These are phyloP conservation scores for Hymenoscyphus albidus DNA, from an alignment of 2,329 filamentous ascomycete genomes.

Conservation along the genomic window DNA sequence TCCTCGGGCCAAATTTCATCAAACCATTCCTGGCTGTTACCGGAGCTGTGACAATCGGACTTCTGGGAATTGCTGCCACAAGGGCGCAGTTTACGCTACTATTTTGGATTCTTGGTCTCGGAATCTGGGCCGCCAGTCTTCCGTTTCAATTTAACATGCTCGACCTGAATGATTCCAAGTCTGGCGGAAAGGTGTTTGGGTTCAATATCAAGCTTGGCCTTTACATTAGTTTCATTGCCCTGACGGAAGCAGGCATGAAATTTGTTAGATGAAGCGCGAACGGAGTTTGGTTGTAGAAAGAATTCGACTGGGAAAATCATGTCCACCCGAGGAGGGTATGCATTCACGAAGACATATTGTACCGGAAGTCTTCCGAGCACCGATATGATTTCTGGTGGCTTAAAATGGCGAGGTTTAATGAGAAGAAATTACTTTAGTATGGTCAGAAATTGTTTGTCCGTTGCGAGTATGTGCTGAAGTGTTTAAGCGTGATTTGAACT, in stretches of 20 bases:
- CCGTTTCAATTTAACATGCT: slow-evolving; percentile 1
- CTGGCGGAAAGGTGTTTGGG: slow-evolving; percentile 2
- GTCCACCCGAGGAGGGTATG: no score
- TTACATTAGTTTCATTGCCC: slow-evolving; percentile 1
- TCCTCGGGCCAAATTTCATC: slow-evolving; percentile 3
- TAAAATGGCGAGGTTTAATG: no score
- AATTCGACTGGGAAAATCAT: background rate
- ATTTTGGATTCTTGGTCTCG: slow-evolving; percentile 8
- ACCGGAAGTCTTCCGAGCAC: no score
- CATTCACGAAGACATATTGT: no score
- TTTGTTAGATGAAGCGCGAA: background rate
- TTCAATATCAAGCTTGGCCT: slow-evolving; percentile 8
- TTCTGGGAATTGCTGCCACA: background rate
- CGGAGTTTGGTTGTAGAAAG: background rate
- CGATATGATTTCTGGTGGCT: no score
- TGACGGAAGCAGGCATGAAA: slow-evolving; percentile 2
- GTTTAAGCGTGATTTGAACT: no score
- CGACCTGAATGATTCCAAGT: background rate
- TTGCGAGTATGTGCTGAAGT: no score
- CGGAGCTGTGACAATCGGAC: background rate
- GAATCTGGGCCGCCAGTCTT: slow-evolving; percentile 5
- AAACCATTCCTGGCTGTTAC: background rate
- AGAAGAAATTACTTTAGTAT: no score
- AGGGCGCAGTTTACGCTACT: slow-evolving; percentile 3
- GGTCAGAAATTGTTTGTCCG: no score